phyloP scores from a whole-genome alignment of 148 eudicot species.

The Silene conica region DNA sequence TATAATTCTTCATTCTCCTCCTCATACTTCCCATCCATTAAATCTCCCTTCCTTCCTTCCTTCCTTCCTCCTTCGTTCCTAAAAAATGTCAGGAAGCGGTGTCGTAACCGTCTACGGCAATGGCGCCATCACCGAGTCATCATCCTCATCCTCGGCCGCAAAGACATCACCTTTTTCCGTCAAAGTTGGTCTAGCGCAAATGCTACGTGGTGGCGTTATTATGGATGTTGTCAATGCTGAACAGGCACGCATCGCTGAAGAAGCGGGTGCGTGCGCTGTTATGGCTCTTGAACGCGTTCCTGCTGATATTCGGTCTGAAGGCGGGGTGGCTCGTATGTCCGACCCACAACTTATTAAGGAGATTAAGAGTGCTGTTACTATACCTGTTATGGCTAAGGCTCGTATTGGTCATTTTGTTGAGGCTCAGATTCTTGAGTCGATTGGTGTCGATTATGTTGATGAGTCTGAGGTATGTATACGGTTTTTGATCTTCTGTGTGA shows the following conservation, averaged over 20 bases:
- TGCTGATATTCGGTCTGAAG: conserved; percentile 90
- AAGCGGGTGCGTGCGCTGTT: conserved; percentile 95
- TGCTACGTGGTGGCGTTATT: conserved; percentile 95
- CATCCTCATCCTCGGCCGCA: conserved; percentile 21
- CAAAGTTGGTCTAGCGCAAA: conserved; percentile 91
- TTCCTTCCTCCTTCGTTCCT: not conserved
- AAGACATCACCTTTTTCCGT: conserved; percentile 83
- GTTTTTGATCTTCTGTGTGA: too few species aligned
- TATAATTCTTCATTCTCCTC: not conserved
- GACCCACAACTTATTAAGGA: conserved; percentile 92
- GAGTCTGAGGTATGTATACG: conserved; percentile 44
- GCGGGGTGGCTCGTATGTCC: conserved; percentile 92
- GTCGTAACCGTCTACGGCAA: conserved; percentile 71
- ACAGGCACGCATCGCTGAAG: conserved; percentile 87
- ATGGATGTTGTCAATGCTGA: conserved; percentile 94
- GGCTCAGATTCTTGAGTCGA: conserved; percentile 81
- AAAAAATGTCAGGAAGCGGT: conserved; percentile 44
- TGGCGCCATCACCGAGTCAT: conserved; percentile 62
- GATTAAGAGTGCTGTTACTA: conserved; percentile 79
- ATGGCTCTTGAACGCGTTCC: conserved; percentile 98
- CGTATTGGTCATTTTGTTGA: conserved; percentile 93
- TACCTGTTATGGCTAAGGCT: conserved; percentile 95
- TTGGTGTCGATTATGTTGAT: conserved; percentile 84
- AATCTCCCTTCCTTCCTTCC: not conserved
- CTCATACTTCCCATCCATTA: not conserved